phyloP scores from a whole-genome alignment of 2,329 filamentous ascomycete genomes.

The Shiraia bambusicola region DNA sequence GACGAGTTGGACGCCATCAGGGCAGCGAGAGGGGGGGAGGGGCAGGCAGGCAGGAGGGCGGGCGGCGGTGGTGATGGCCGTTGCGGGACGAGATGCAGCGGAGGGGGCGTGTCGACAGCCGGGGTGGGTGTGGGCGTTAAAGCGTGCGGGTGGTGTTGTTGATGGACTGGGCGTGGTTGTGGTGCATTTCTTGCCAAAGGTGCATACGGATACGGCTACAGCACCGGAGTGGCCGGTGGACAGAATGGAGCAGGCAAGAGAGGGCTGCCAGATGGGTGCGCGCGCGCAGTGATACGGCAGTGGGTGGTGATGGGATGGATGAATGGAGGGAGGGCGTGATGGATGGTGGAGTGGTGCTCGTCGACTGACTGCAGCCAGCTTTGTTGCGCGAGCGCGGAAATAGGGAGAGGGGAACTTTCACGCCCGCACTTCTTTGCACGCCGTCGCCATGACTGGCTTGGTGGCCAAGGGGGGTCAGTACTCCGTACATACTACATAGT shows the following conservation, averaged over 20 bases:
- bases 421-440: neutral
- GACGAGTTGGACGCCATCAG: constrained; percentile 67
- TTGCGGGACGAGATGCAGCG: constrained; percentile 16
- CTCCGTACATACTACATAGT: neutral
- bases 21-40: constrained; percentile 44
- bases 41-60: no score
- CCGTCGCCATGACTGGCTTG: no score
- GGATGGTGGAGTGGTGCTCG: constrained; percentile 25
- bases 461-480: neutral
- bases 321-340: no score
- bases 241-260: constrained; percentile 1
- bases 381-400: neutral
- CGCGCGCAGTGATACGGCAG: constrained; percentile 21
- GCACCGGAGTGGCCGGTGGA: constrained; percentile 28
- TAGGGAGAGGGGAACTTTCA: neutral
- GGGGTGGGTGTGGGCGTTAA: constrained; percentile 42
- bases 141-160: constrained; percentile 33
- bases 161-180: constrained; percentile 28
- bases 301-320: constrained; percentile 19
- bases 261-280: constrained; percentile 12
- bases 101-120: constrained; percentile 28
- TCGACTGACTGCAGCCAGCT: neutral
- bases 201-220: constrained; percentile 26
- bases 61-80: constrained; percentile 2
- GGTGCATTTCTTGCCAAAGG: constrained; percentile 29